Conservation (phyloP, 1,284 basidiomycete species). For the Austroboletus novae-zelandiae region DNA sequence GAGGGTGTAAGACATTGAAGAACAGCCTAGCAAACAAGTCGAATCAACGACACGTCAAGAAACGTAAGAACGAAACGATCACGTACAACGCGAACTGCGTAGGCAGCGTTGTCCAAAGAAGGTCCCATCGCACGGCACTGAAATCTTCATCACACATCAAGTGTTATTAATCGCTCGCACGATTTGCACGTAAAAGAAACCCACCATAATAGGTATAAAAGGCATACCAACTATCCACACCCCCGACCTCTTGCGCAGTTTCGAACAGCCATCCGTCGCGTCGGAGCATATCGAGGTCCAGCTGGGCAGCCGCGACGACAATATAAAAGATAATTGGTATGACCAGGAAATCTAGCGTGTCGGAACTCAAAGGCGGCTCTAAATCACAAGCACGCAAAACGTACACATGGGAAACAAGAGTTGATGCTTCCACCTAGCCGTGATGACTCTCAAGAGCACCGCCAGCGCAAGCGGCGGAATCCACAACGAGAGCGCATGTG, state of each 20-base stretch:
- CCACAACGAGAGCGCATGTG: conserved; percentile 72
- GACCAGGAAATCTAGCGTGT: conserved; percentile 68
- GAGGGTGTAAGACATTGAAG: conserved; percentile 94
- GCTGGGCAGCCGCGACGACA: conserved; percentile 61
- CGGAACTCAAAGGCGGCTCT: not conserved
- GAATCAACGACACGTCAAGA: conserved; percentile 1
- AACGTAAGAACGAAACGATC: not conserved
- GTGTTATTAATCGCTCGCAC: not conserved
- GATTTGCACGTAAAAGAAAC: conserved; percentile 20
- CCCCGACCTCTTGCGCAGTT: conserved; percentile 44
- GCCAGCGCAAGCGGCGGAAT: conserved; percentile 76
- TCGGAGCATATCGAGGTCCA: conserved; percentile 65
- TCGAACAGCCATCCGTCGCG: conserved; percentile 88
- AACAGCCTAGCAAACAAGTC: conserved; percentile 53
- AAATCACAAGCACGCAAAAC: conserved; percentile 27
- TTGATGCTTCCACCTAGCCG: conserved; percentile 80
- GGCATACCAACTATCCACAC: conserved; percentile 72
- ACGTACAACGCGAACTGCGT: conserved; percentile 76
- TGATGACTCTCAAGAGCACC: conserved; percentile 77
- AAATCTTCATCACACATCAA: conserved; percentile 12
- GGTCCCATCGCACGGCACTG: conserved; percentile 50
- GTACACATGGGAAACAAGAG: conserved; percentile 88
- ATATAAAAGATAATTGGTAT: conserved; percentile 88
- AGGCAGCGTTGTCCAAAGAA: conserved; percentile 76
- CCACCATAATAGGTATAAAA: conserved; percentile 78